These are phyloP conservation scores for Heritiera littoralis DNA, from an alignment of 345 rosid genomes.

Conservation along the genomic window DNA sequence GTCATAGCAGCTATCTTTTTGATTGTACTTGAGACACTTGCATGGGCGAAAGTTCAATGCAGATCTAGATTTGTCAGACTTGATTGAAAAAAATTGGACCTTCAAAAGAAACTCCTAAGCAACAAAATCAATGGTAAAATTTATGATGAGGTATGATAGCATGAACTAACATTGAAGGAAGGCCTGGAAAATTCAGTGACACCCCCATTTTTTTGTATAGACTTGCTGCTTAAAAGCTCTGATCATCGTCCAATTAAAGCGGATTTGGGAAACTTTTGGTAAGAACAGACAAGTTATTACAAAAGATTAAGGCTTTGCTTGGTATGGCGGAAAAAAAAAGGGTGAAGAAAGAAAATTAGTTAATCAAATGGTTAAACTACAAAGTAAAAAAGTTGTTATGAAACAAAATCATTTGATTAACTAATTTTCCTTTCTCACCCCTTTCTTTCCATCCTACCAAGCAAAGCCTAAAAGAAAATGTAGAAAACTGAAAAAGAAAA, in stretches of 20 bases:
- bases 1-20: conserved; percentile 29
- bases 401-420: too few relatives aligned
- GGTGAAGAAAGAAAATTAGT: too few relatives aligned
- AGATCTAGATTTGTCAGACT: conserved; percentile 17
- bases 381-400: too few relatives aligned
- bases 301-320: neutral
- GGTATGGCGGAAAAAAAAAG: too few relatives aligned
- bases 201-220: neutral
- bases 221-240: neutral
- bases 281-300: neutral
- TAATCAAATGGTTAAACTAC: too few relatives aligned
- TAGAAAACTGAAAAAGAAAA: neutral
- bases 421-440: too few relatives aligned
- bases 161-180: neutral
- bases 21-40: conserved; percentile 29
- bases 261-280: neutral
- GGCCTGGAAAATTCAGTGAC: neutral
- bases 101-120: conserved; percentile 5
- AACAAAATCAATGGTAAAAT: conserved; percentile 18
- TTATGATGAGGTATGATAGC: neutral
- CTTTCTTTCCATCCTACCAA: too few relatives aligned
- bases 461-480: neutral
- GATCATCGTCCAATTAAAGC: neutral
- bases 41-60: conserved; percentile 21
- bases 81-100: conserved; percentile 19